These are phyloP conservation scores for Boletus coccyginus DNA, from an alignment of 768 basidiomycete genomes.

Conservation along the genomic window DNA sequence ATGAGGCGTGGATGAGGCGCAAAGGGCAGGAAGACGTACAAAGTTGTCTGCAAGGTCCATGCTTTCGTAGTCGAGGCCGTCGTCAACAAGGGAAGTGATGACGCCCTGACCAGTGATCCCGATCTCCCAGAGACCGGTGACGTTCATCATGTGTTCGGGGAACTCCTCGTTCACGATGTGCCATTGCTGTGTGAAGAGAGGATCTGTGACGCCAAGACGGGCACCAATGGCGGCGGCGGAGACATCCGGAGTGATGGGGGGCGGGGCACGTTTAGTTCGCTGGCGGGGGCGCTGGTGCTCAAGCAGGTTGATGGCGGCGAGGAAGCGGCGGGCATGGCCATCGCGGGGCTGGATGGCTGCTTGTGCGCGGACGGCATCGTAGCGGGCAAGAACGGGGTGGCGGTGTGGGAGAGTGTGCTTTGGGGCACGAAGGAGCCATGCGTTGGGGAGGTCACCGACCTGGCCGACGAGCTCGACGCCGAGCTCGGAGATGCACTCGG, in stretches of 20 bases:
- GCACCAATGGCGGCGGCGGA: slow-evolving; percentile 48
- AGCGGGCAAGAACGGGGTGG: slow-evolving; percentile 44
- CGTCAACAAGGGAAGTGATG: slow-evolving; percentile 88
- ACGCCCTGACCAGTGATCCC: slow-evolving; percentile 87
- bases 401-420: slow-evolving; percentile 27
- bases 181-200: slow-evolving; percentile 86
- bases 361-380: slow-evolving; percentile 41
- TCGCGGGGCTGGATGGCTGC: slow-evolving; percentile 36
- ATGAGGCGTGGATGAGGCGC: background rate
- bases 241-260: slow-evolving; percentile 42
- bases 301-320: slow-evolving; percentile 58
- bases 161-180: slow-evolving; percentile 87
- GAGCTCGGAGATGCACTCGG: slow-evolving; percentile 56
- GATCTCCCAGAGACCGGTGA: slow-evolving; percentile 88
- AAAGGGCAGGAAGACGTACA: slow-evolving; percentile 48
- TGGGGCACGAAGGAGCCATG: slow-evolving; percentile 77
- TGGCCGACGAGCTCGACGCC: slow-evolving; percentile 86
- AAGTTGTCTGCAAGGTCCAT: slow-evolving; percentile 90
- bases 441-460: slow-evolving; percentile 74
- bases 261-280: slow-evolving; percentile 73
- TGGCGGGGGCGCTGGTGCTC: slow-evolving; percentile 63
- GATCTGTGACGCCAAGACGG: slow-evolving; percentile 72
- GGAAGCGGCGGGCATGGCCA: slow-evolving; percentile 41
- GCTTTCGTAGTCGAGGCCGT: slow-evolving; percentile 89
- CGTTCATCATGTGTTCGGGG: slow-evolving; percentile 86